These are phyloP conservation scores for Ilyonectria robusta DNA, from an alignment of 2,329 filamentous ascomycete genomes.

Conservation along the genomic window DNA sequence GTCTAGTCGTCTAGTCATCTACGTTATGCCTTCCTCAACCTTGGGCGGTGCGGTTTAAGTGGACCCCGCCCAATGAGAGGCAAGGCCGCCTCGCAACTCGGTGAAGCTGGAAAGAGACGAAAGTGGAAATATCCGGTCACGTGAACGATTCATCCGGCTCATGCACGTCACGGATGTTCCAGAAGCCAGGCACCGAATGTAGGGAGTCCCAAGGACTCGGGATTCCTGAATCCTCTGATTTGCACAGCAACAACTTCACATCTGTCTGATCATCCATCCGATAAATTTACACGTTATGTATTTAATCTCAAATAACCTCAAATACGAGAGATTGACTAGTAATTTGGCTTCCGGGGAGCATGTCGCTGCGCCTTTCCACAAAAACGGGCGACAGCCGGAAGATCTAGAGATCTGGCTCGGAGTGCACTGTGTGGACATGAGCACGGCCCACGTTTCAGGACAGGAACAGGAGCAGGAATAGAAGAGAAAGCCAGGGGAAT, in stretches of 20 bases:
- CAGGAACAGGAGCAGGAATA: constrained; percentile 12
- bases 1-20: constrained; percentile 24
- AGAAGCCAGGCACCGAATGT: constrained; percentile 19
- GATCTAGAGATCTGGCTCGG: constrained; percentile 27
- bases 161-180: constrained; percentile 26
- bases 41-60: constrained; percentile 19
- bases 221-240: background rate
- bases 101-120: constrained; percentile 32
- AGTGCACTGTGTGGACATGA: constrained; percentile 23
- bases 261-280: too few relatives aligned
- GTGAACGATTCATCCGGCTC: constrained; percentile 16
- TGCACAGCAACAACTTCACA: background rate
- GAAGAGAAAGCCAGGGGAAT: constrained; percentile 15
- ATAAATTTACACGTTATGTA: background rate
- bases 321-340: background rate
- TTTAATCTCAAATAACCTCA: background rate
- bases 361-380: background rate
- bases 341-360: constrained; percentile 13
- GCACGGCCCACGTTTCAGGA: constrained; percentile 31
- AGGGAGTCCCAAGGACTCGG: constrained; percentile 3
- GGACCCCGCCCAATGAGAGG: constrained; percentile 24
- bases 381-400: constrained; percentile 17
- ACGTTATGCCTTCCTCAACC: background rate
- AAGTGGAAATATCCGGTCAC: constrained; percentile 26
- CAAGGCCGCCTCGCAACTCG: constrained; percentile 13